Base-by-base conservation (phyloP, 306 rosid genomes). In the Abrus precatorius region DNA sequence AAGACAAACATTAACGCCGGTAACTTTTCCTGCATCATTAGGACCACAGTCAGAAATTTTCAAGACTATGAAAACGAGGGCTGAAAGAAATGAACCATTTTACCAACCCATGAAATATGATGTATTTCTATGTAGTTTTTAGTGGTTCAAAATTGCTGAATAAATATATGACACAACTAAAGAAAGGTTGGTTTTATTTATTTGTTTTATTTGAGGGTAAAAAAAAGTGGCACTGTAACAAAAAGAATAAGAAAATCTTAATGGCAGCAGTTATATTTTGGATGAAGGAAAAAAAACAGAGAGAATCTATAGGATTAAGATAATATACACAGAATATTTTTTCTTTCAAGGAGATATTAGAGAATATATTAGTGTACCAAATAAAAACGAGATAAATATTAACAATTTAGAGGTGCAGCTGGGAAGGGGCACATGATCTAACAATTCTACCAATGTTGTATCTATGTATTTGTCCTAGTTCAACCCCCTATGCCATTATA, bases 351-450 rank as follows among this genome's bases (percentile, higher is more conserved):
- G 76, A 76, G 80, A 67, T 50, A 80, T 7, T 9, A 40, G 77
- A 78, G 83, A 78, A 85, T 83, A 85, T 83, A 86, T 64, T 56
- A 75, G 14, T 30, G 82, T 47, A 61, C 77, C 49, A 75, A 62
- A 59, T 69, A 65, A 64, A 84, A 80, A 76, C 70, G 76, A n/a
- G 66, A 78, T 10, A 67, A 76, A 85, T 41, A 77, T 56, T 63
- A 27, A 72, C 11, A 44, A 75, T 65, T 55, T 45, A 61, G 67
- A 69, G 77, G 40, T 79, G 88, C 77, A 79, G 76, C 9, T 74
- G 27, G 74, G 84, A 69, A 85, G 80, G 85, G 87, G 89, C 89
- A 86, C 92, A 87, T 86, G 89, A 85, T 82, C 83, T 84, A 83
- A 66, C 86, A 84, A 79, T 11, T 41, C n/a, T 61, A 47, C 38